Conservation (phyloP, 495 filamentous ascomycete genomes). For the Astrothelium subdiscretum region DNA sequence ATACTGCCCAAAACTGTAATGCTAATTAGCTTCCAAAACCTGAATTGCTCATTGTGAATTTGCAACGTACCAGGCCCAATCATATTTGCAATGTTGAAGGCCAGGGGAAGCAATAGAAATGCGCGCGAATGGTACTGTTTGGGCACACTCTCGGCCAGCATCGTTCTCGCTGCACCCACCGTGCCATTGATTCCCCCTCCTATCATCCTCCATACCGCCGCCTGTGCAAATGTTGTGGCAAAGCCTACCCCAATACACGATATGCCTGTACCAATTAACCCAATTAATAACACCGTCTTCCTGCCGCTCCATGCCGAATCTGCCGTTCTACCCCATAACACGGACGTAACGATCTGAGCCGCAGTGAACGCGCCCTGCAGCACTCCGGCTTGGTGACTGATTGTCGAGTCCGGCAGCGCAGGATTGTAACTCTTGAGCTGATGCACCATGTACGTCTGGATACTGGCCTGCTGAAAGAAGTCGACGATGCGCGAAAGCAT, state of each 20-base stretch:
- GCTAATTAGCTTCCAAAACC: not conserved
- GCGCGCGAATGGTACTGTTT: conserved; percentile 24
- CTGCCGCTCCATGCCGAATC: conserved; percentile 20
- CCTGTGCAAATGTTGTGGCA: conserved; percentile 19
- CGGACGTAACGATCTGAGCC: conserved; percentile 23
- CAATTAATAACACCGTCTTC: conserved; percentile 24
- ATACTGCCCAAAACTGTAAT: conserved; percentile 17
- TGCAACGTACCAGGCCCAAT: conserved; percentile 16
- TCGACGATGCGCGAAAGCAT: conserved; percentile 38
- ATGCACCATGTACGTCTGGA: conserved; percentile 53
- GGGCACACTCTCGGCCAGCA: conserved; percentile 20
- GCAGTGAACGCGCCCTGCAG: conserved; percentile 25
- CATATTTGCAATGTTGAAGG: conserved; percentile 26
- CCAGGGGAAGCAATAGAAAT: conserved; percentile 23
- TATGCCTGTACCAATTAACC: conserved; percentile 22
- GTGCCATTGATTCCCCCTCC: conserved; percentile 26
- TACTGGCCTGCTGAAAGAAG: conserved; percentile 36
- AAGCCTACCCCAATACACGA: conserved; percentile 24
- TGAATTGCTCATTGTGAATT: not conserved
- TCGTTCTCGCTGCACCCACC: conserved; percentile 23
- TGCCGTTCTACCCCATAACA: conserved; percentile 24
- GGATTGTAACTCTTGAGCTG: conserved; percentile 30
- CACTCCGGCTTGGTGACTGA: conserved; percentile 24
- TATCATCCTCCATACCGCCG: conserved; percentile 19
- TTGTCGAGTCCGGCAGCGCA: conserved; percentile 16